Base-by-base conservation (phyloP, 148 eudicot genomes). In the Pharnaceum exiguum region DNA sequence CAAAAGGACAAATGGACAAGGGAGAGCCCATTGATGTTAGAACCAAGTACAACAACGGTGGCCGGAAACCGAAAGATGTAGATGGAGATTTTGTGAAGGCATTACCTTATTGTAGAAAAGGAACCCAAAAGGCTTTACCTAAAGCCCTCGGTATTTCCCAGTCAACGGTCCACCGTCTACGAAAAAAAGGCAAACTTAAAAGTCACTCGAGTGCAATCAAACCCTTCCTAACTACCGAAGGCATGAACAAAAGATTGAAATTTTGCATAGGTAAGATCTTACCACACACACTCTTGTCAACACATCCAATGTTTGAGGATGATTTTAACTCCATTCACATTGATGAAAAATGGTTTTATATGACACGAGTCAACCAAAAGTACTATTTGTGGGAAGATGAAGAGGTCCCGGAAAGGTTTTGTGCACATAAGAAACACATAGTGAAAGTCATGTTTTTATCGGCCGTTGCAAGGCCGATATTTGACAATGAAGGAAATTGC, bases 281-380 rank as follows among this genome's bases (percentile, higher is more conserved):
- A n/a, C n/a, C 19, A 16, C 29, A 15, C 22, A 15, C 16, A 1
- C 24, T 27, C 15, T 31, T 0, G 13, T 13, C 13, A 11, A 38
- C 3, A 16, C n/a, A 49, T 1, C 51, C 55, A 9, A 18, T 24
- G 5, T 49, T 35, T 46, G 13, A 25, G 7, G 46, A 12, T 38
- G 51, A 37, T 49, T 62, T 10, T 33, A 22, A 64, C 13, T 0
- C 2, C 7, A 42, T 64, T 23, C 52, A 64, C 54, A 43, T 64
- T 3, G 60, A 64, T 53, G 60, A 64, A 44, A 64, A 64, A 16
- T 65, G 21, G 44, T 65, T 65, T 33, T 54, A 32, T 8, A 53
- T 65, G 67, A 29, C 60, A 9, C 30, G 46, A 31, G 15, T n/a
- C 27, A 7, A 25, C 1, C 40, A 53, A n/a, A 53, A 43, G 12